Evolutionary conservation across 306 rosid genomes (phyloP).

Genomic region (cucumber (Cucumis sativus)): DNA sequence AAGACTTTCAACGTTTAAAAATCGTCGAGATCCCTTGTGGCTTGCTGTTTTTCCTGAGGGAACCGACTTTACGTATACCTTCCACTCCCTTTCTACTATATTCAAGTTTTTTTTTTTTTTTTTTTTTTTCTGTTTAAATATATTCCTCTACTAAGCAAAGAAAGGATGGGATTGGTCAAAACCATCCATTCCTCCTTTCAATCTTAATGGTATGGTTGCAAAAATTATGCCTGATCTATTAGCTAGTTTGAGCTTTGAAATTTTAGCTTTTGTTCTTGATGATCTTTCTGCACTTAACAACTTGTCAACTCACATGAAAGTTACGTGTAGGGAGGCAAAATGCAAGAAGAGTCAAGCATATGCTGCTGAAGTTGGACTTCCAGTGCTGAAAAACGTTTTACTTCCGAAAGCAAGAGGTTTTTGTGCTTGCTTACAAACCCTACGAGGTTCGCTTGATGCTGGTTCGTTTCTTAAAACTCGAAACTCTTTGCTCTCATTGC

Average conservation of each 20-base stretch:
- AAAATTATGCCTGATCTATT: background rate
- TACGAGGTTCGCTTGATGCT: constrained; percentile 69
- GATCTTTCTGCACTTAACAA: background rate
- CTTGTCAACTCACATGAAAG: background rate
- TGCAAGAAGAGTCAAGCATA: constrained; percentile 42
- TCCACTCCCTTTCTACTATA: background rate
- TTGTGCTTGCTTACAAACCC: constrained; percentile 65
- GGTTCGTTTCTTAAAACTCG: constrained; percentile 24
- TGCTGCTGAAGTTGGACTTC: constrained; percentile 71
- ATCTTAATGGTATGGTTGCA: background rate
- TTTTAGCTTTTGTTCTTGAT: background rate
- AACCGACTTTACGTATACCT: constrained; percentile 73
- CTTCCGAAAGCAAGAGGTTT: constrained; percentile 91
- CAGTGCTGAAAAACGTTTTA: constrained; percentile 58
- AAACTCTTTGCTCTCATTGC: background rate
- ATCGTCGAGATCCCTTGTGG: constrained; percentile 73
- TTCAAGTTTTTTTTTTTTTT: background rate
- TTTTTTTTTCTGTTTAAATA: constrained; percentile 7
- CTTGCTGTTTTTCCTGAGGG: constrained; percentile 93
- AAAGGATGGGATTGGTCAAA: background rate
- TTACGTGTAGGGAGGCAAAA: constrained; percentile 50
- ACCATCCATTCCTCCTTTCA: background rate
- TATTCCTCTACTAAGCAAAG: background rate
- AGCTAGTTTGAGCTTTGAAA: background rate
- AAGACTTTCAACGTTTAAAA: constrained; percentile 45